phyloP scores from a whole-genome alignment of 2,329 filamentous ascomycete genomes.

The Trichoderma asperellum region DNA sequence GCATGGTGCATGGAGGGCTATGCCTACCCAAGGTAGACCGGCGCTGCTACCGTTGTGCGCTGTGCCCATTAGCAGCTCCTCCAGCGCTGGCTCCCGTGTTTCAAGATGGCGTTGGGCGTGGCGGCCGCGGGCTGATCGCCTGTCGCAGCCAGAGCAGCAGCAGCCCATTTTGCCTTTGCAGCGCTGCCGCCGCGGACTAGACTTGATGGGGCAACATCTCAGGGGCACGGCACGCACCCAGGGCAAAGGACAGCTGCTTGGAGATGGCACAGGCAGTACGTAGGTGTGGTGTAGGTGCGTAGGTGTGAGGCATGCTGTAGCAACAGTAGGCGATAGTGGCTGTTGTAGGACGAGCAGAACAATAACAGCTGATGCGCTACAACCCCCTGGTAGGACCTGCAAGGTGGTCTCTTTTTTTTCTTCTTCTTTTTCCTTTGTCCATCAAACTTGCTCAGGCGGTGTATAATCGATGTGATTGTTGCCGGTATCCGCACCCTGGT shows the following conservation, averaged over 20 bases:
- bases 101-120: slow-evolving; percentile 3
- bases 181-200: slow-evolving; percentile 23
- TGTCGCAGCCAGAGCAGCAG: neutral
- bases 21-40: neutral
- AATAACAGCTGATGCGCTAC: slow-evolving; percentile 9
- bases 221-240: slow-evolving; percentile 22
- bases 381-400: neutral
- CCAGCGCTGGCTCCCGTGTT: slow-evolving; percentile 5
- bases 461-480: neutral
- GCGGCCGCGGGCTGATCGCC: neutral
- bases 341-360: neutral
- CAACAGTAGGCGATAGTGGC: neutral
- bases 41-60: neutral
- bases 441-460: neutral
- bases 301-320: neutral
- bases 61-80: neutral
- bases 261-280: neutral
- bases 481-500: neutral
- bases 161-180: slow-evolving; percentile 2
- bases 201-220: slow-evolving; percentile 25
- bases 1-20: slow-evolving; percentile 14
- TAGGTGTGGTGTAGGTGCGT: too few relatives aligned
- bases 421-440: neutral
- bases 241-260: neutral
- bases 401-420: neutral